phyloP scores from a whole-genome alignment of 305 asterid species.

The Fraxinus floribunda region DNA sequence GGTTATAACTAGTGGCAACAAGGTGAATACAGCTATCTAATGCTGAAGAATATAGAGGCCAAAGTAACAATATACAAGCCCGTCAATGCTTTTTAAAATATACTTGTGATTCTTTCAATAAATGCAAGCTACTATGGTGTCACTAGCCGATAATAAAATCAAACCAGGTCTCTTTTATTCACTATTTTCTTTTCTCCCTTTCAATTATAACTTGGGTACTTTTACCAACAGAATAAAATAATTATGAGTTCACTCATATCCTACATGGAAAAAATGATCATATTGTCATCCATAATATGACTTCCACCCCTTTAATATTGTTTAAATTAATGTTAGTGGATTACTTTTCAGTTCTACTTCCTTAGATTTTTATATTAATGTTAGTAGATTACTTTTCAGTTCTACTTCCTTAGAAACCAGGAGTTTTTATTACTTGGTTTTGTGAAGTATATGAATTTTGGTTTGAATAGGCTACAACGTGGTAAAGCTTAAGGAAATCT shows the following conservation, averaged over 20 bases:
- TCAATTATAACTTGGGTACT: background rate
- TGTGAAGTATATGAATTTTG: background rate
- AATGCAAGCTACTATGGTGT: background rate
- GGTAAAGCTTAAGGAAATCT: background rate
- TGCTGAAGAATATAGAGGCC: background rate
- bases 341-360: background rate
- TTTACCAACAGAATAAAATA: background rate
- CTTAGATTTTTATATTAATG: background rate
- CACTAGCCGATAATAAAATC: background rate
- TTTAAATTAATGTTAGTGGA: background rate
- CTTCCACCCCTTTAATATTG: background rate
- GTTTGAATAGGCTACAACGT: background rate
- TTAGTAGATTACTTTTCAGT: background rate
- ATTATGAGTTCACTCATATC: background rate
- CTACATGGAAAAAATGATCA: background rate
- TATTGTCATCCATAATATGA: background rate
- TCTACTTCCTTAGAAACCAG: background rate
- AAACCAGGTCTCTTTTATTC: background rate
- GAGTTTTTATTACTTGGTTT: background rate
- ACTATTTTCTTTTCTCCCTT: background rate
- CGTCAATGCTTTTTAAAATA: background rate
- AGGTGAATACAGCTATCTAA: background rate
- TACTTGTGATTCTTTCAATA: background rate
- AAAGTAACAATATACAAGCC: conserved; percentile 4
- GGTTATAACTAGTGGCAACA: conserved; percentile 8